Percentiles rank a stretch among this genome's conserved stretches.
phyloP scores from a whole-genome alignment of 2,329 filamentous ascomycete genomes.

The Catunica adiposa region DNA sequence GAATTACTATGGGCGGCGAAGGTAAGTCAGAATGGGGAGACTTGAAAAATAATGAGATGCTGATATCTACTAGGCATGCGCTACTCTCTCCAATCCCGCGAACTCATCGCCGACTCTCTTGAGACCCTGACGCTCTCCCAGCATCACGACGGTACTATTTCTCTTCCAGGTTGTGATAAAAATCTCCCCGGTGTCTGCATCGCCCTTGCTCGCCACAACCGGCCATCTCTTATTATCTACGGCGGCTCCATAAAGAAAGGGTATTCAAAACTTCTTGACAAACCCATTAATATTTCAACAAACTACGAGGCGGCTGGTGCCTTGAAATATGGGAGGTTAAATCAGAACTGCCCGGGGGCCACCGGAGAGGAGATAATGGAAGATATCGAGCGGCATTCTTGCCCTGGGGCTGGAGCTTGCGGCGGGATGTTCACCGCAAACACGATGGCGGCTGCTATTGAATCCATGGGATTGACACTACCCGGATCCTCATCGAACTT shows the following conservation, averaged over 20 bases:
- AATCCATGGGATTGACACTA: constrained; percentile 70
- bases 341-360: constrained; percentile 48
- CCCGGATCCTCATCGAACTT: constrained; percentile 75
- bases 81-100: constrained; percentile 76
- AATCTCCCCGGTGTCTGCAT: constrained; percentile 96
- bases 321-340: constrained; percentile 59
- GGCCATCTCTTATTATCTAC: constrained; percentile 89
- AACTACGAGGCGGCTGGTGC: constrained; percentile 82
- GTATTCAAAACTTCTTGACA: constrained; percentile 57
- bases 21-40: constrained; percentile 31
- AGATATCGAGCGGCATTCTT: constrained; percentile 66
- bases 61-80: constrained; percentile 52
- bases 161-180: constrained; percentile 89
- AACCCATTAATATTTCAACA: constrained; percentile 71
- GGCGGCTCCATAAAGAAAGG: constrained; percentile 81
- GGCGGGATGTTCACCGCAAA: constrained; percentile 89
- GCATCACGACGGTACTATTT: constrained; percentile 82
- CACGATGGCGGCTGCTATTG: constrained; percentile 81
- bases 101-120: constrained; percentile 87
- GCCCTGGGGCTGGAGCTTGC: constrained; percentile 48
- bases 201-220: constrained; percentile 79
- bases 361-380: constrained; percentile 62
- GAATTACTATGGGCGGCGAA: constrained; percentile 89
- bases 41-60: too few species aligned
- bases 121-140: constrained; percentile 87